Percentiles rank a stretch among this genome's conserved stretches.
These are phyloP conservation scores for Tricholoma sp. DNA, from an alignment of 768 basidiomycete genomes.

Conservation along the genomic window DNA sequence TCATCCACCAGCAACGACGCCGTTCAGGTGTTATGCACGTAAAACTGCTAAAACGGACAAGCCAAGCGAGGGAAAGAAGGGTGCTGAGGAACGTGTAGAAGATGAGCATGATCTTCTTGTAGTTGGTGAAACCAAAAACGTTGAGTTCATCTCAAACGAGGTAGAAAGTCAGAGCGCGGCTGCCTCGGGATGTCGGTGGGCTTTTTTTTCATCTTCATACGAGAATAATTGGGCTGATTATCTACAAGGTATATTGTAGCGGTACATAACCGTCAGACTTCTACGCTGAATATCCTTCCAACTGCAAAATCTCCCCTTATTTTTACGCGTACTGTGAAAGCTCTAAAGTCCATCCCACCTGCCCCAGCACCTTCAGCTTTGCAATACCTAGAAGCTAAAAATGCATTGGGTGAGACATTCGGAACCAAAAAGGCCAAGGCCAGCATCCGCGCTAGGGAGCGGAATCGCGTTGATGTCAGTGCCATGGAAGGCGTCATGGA, in stretches of 20 bases:
- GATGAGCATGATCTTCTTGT: slow-evolving; percentile 41
- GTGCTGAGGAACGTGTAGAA: slow-evolving; percentile 16
- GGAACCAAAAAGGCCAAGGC: slow-evolving; percentile 93
- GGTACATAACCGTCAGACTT: slow-evolving; percentile 72
- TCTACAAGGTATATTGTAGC: slow-evolving; percentile 75
- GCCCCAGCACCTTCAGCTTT: slow-evolving; percentile 43
- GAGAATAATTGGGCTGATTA: not conserved
- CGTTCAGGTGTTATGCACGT: slow-evolving; percentile 56
- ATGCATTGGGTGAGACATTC: slow-evolving; percentile 85
- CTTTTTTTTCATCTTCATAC: slow-evolving; percentile 6
- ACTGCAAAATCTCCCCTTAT: slow-evolving; percentile 62
- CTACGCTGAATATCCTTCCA: slow-evolving; percentile 63
- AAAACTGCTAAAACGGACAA: slow-evolving; percentile 33
- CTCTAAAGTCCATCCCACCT: slow-evolving; percentile 62
- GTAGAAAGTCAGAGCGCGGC: slow-evolving; percentile 45
- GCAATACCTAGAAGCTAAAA: slow-evolving; percentile 60
- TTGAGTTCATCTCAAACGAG: slow-evolving; percentile 75
- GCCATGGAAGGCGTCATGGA: slow-evolving; percentile 84
- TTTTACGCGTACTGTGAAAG: slow-evolving; percentile 76
- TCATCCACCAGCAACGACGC: slow-evolving; percentile 48
- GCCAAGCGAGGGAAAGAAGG: slow-evolving; percentile 15
- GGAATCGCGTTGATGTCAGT: slow-evolving; percentile 84
- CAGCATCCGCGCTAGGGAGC: slow-evolving; percentile 77
- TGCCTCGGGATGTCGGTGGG: slow-evolving; percentile 66
- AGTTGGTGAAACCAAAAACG: slow-evolving; percentile 77